Evolutionary conservation across 306 rosid genomes (phyloP), one percentile per base, ranked within the genome.

Genomic region (Datisca glomerata): DNA sequence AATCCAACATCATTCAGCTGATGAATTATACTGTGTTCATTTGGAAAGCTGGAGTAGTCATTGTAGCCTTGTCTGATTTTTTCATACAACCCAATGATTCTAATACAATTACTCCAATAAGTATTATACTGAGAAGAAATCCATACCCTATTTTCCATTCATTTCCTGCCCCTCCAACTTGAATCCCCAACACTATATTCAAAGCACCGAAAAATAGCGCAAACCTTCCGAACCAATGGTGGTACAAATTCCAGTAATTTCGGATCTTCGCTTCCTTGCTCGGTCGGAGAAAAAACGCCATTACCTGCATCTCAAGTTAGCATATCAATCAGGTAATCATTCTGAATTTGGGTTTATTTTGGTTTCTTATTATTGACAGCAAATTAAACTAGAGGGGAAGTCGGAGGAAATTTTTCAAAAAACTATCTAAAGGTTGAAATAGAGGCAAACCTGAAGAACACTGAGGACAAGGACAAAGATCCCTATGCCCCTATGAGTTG

Each of bases 401-500:
- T n/a, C n/a, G n/a, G n/a, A n/a, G n/a, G n/a, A n/a, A n/a, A n/a
- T n/a, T n/a, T n/a, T n/a, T n/a, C n/a, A n/a, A n/a, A n/a, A 25
- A 19, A 54, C n/a, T 31, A 8, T 44, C 7, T 11, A 24, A 8
- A 44, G 55, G 47, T 18, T 36, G 51, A 12, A 55, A 55, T 38
- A 31, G 36, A 31, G 47, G 58, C 57, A 57, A 43, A 89, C 97
- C 93, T 89, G 98, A 64, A 84, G 96, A 72, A 91, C 73, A 24
- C 94, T 75, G 13, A 84, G 80, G 21, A 78, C 79, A 32, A 91
- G 69, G 62, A 78, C 81, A 55, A 80, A 91, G 63, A 91, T 78
- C 45, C 96, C 96, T 12, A 84, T 75, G 70, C 78, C 96, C 64
- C 95, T 78, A 21, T 91, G 98, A 29, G 94, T 78, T 38, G 79